Percentiles rank a stretch among this genome's conserved stretches.
These are phyloP conservation scores for Aspergillus nidulans DNA, from an alignment of 495 filamentous ascomycete species.

Conservation along the genomic window DNA sequence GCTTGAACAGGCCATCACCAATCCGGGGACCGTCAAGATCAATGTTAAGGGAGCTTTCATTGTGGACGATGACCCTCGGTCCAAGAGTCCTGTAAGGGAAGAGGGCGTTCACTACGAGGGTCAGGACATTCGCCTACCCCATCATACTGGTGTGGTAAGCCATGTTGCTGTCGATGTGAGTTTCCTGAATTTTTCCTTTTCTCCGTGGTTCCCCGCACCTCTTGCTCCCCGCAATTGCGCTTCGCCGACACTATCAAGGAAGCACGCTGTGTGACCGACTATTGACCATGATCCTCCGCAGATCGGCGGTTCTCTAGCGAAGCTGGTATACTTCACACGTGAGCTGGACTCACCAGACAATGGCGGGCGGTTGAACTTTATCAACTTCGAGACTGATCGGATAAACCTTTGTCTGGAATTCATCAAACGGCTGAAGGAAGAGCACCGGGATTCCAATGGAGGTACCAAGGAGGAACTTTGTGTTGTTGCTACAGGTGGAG, in stretches of 20 bases:
- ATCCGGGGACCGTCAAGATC: slow-evolving; percentile 83
- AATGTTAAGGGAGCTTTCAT: slow-evolving; percentile 96
- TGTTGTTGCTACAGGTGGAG: slow-evolving; percentile 92
- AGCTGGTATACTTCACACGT: slow-evolving; percentile 93
- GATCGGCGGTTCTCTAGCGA: slow-evolving; percentile 94
- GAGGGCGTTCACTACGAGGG: slow-evolving; percentile 71
- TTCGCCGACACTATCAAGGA: slow-evolving; percentile 4
- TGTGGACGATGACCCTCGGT: slow-evolving; percentile 70
- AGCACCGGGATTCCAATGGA: slow-evolving; percentile 71
- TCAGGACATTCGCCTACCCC: slow-evolving; percentile 89
- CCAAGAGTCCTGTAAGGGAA: slow-evolving; percentile 41
- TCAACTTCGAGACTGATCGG: slow-evolving; percentile 90
- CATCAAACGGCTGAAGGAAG: slow-evolving; percentile 73
- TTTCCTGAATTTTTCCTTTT: slow-evolving; percentile 15
- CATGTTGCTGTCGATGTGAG: slow-evolving; percentile 95
- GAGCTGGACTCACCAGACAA: slow-evolving; percentile 73
- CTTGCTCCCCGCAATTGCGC: slow-evolving; percentile 31
- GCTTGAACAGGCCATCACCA: slow-evolving; percentile 67
- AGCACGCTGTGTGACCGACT: slow-evolving; percentile 21
- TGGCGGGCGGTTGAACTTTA: slow-evolving; percentile 88
- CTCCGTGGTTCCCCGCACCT: slow-evolving; percentile 29
- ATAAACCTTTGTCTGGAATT: slow-evolving; percentile 90
- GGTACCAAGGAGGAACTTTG: slow-evolving; percentile 60
- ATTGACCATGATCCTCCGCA: slow-evolving; percentile 28
- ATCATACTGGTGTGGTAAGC: slow-evolving; percentile 88